These are phyloP conservation scores for Candida chilensis DNA, from an alignment of 805 yeast genomes.

Conservation along the genomic window DNA sequence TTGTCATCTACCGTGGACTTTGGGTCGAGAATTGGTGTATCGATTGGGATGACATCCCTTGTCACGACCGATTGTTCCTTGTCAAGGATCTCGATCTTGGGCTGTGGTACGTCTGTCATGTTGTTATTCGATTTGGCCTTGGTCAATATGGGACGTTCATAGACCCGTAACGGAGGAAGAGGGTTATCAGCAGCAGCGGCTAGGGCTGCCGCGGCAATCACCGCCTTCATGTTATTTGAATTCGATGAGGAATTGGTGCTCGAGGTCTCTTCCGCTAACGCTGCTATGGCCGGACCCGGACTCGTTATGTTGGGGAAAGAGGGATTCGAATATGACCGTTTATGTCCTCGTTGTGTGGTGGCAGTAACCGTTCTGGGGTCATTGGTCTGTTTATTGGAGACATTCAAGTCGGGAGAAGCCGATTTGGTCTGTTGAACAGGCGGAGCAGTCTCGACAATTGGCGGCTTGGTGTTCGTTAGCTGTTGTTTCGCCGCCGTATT, in stretches of 20 bases:
- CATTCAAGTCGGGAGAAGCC: neutral
- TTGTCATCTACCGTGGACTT: conserved; percentile 4
- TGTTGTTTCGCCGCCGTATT: conserved; percentile 39
- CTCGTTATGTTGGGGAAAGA: conserved; percentile 10
- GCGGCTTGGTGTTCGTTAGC: conserved; percentile 9
- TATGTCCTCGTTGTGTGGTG: too few species aligned
- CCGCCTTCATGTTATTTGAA: conserved; percentile 34
- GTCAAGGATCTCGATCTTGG: conserved; percentile 1
- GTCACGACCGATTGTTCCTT: conserved; percentile 3
- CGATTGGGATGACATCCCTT: too few species aligned
- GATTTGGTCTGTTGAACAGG: conserved; percentile 9
- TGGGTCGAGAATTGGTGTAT: too few species aligned
- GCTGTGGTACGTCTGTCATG: neutral
- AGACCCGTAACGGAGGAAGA: conserved; percentile 28
- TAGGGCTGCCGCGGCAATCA: conserved; percentile 75
- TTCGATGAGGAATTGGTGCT: too few species aligned
- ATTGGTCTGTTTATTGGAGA: too few species aligned
- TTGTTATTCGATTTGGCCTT: neutral
- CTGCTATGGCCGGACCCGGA: conserved; percentile 41
- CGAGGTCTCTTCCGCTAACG: conserved; percentile 24
- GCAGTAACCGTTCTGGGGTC: too few species aligned
- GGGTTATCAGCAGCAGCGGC: conserved; percentile 80
- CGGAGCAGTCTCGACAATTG: neutral
- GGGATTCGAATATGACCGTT: conserved; percentile 14
- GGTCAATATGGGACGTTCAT: neutral